A percentile compares a stretch with the other conserved stretches of the same genome.
phyloP scores from a whole-genome alignment of 495 filamentous ascomycete species.

The Aspergillus cavernicola region DNA sequence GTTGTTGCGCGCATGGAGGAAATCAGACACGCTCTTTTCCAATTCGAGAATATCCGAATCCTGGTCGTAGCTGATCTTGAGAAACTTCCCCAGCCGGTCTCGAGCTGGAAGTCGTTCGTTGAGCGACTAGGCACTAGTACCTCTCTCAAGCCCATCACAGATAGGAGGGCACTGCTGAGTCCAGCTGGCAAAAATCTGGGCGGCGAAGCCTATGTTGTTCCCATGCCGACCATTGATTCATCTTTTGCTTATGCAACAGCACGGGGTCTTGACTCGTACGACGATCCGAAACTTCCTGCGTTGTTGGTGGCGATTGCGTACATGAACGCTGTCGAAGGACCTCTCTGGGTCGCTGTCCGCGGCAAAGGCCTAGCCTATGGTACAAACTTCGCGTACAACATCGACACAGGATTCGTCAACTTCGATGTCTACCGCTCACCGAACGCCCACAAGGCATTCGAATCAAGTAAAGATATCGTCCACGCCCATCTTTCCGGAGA shows the following conservation, averaged over 20 bases:
- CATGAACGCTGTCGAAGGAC: slow-evolving; percentile 90
- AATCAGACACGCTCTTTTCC: slow-evolving; percentile 68
- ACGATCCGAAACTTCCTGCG: slow-evolving; percentile 75
- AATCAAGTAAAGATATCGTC: slow-evolving; percentile 69
- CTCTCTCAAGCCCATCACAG: slow-evolving; percentile 56
- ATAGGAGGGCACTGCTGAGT: slow-evolving; percentile 60
- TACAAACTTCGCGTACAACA: slow-evolving; percentile 65
- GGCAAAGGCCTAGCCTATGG: slow-evolving; percentile 92
- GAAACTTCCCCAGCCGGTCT: slow-evolving; percentile 74
- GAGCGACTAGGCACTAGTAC: slow-evolving; percentile 42
- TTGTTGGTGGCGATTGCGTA: slow-evolving; percentile 83
- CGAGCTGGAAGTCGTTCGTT: slow-evolving; percentile 70
- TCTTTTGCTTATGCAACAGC: slow-evolving; percentile 77
- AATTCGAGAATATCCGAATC: slow-evolving; percentile 77
- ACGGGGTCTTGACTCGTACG: slow-evolving; percentile 68
- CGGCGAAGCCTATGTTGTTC: slow-evolving; percentile 70
- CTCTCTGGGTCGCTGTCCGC: slow-evolving; percentile 87
- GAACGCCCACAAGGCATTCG: slow-evolving; percentile 82
- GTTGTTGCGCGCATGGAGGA: slow-evolving; percentile 73
- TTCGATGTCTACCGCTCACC: slow-evolving; percentile 87
- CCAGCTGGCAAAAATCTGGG: slow-evolving; percentile 70
- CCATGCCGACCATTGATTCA: slow-evolving; percentile 90
- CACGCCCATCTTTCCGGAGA: slow-evolving; percentile 60
- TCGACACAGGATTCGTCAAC: slow-evolving; percentile 73
- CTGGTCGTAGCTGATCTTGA: slow-evolving; percentile 79